These are phyloP conservation scores for Talaromyces borbonicus DNA, from an alignment of 495 filamentous ascomycete species.

Conservation along the genomic window DNA sequence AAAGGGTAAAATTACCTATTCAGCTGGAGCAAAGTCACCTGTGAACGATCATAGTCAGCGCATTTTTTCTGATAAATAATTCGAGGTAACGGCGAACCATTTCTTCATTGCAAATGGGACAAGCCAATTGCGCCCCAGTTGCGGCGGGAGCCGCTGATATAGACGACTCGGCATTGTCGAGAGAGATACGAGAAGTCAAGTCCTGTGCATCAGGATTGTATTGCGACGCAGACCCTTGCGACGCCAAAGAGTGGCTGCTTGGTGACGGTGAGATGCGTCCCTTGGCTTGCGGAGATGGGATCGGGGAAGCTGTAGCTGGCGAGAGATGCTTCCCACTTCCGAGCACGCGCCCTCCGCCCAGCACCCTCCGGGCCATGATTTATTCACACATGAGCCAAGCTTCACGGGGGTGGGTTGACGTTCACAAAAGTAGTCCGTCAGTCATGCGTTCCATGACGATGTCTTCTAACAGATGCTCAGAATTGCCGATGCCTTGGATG, in stretches of 20 bases:
- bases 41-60: constrained; percentile 8
- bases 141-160: constrained; percentile 42
- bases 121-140: constrained; percentile 59
- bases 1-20: constrained; percentile 52
- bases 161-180: constrained; percentile 39
- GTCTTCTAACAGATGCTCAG: no score
- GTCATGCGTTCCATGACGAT: no score
- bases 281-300: constrained; percentile 45
- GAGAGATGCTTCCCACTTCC: constrained; percentile 71
- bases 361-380: constrained; percentile 70
- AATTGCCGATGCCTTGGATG: no score
- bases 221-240: constrained; percentile 51
- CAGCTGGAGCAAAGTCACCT: constrained; percentile 85
- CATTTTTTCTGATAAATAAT: constrained; percentile 8
- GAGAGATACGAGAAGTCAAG: constrained; percentile 46
- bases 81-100: constrained; percentile 50
- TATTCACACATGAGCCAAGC: constrained; percentile 9
- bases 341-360: constrained; percentile 82
- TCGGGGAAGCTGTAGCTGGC: constrained; percentile 59
- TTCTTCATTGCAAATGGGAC: constrained; percentile 94
- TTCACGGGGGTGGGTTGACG: no score
- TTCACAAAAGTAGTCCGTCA: no score
- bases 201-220: constrained; percentile 49
- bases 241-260: constrained; percentile 51
- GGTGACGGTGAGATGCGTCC: constrained; percentile 49